Percentiles rank a stretch among this genome's conserved stretches.
phyloP scores from a whole-genome alignment of 345 rosid genomes.

The Stellera chamaejasme region DNA sequence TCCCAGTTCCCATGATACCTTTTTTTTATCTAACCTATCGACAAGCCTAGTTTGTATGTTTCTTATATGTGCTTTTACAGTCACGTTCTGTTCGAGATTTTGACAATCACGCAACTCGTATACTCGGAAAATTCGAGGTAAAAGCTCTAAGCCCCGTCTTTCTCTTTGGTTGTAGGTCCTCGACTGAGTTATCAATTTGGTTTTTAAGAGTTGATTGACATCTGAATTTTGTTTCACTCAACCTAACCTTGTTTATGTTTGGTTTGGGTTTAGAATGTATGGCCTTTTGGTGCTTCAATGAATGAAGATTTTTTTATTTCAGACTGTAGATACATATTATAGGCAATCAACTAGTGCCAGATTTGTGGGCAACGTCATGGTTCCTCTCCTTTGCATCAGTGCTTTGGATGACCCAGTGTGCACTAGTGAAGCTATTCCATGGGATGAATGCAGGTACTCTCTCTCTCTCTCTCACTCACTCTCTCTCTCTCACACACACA shows the following conservation, averaged over 20 bases:
- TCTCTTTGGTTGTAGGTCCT: conserved; percentile 3
- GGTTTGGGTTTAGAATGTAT: no score
- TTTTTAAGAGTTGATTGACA: no score
- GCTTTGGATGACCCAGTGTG: conserved; percentile 92
- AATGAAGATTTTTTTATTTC: conserved; percentile 13
- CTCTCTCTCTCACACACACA: background rate
- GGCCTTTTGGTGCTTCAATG: background rate
- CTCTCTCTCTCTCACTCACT: no score
- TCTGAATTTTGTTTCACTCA: no score
- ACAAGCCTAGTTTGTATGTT: no score
- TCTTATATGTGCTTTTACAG: conserved; percentile 25
- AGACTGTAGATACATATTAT: conserved; percentile 86
- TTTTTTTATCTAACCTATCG: no score
- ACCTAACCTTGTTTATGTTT: no score
- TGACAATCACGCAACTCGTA: conserved; percentile 71
- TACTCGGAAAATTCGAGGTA: conserved; percentile 81
- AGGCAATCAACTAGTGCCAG: conserved; percentile 66
- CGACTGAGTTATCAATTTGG: background rate
- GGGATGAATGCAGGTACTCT: conserved; percentile 93
- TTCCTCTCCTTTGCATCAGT: conserved; percentile 77
- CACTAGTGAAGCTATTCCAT: conserved; percentile 85
- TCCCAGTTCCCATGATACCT: no score
- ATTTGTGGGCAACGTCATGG: conserved; percentile 54
- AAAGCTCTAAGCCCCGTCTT: background rate
- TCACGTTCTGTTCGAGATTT: conserved; percentile 78